Conservation (phyloP, 108 stramenopile species). For the Cyclostephanos tholiformis region DNA sequence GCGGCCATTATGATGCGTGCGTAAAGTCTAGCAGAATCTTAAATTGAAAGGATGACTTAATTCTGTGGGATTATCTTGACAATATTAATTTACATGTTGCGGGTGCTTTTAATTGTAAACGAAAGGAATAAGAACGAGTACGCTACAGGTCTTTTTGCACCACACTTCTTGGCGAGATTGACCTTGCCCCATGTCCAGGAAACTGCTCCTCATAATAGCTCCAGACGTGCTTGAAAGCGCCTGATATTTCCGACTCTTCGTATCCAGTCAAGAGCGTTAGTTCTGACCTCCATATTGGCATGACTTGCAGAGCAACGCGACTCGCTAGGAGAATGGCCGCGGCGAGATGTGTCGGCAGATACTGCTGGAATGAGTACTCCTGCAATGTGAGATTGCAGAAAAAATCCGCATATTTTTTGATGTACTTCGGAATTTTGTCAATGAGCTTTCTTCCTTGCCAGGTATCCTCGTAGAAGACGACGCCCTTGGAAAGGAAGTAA, state of each 20-base stretch:
- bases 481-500: constrained; percentile 84
- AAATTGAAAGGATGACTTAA: constrained; percentile 1
- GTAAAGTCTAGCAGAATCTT: constrained; percentile 33
- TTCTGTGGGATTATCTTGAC: no score
- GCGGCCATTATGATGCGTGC: constrained; percentile 35
- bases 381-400: constrained; percentile 94
- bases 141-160: constrained; percentile 26
- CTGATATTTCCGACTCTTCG: constrained; percentile 67
- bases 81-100: no score
- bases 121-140: no score
- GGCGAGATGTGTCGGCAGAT: constrained; percentile 82
- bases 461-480: constrained; percentile 71
- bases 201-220: constrained; percentile 90
- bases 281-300: constrained; percentile 82
- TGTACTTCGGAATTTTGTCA: constrained; percentile 90
- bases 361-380: constrained; percentile 90
- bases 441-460: constrained; percentile 86
- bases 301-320: constrained; percentile 77
- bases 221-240: constrained; percentile 86
- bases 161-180: constrained; percentile 85
- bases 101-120: no score
- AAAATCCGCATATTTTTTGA: constrained; percentile 93
- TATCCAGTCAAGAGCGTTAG: constrained; percentile 77
- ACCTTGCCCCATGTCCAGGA: constrained; percentile 82
- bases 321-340: constrained; percentile 86